These are phyloP conservation scores for Candida palmyrensis DNA, from an alignment of 805 yeast species.

Conservation along the genomic window DNA sequence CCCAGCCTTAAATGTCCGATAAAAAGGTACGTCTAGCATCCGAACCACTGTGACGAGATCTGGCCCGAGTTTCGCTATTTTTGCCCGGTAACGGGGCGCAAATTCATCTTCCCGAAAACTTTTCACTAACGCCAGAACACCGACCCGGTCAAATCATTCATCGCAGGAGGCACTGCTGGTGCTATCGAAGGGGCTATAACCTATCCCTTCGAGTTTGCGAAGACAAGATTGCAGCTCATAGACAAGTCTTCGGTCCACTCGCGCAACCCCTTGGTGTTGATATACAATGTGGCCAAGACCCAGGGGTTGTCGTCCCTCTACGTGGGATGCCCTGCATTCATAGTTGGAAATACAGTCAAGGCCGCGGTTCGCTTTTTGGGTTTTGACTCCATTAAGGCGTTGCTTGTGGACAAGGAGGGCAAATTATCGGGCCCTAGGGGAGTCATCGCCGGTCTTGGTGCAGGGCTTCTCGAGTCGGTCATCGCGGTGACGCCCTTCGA, in stretches of 20 bases:
- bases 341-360: constrained; percentile 92
- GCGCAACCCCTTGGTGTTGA: constrained; percentile 78
- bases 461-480: constrained; percentile 87
- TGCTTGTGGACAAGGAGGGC: constrained; percentile 78
- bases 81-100: constrained; percentile 1
- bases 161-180: constrained; percentile 96
- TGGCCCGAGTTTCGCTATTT: no score
- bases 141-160: constrained; percentile 75
- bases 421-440: constrained; percentile 87
- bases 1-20: no score
- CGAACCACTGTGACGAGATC: no score
- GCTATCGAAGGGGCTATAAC: constrained; percentile 91
- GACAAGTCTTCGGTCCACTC: constrained; percentile 61
- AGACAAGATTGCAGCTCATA: constrained; percentile 82
- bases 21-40: no score
- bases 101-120: not conserved
- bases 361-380: constrained; percentile 95
- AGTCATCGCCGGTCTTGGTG: constrained; percentile 95
- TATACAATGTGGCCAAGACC: constrained; percentile 64
- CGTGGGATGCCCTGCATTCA: constrained; percentile 96
- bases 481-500: constrained; percentile 96
- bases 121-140: constrained; percentile 30
- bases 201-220: constrained; percentile 96
- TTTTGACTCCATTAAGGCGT: constrained; percentile 77
- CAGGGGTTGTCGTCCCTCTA: constrained; percentile 81